phyloP scores from a whole-genome alignment of 164 flowering plant species.

The grape (Vitis vinifera) region DNA sequence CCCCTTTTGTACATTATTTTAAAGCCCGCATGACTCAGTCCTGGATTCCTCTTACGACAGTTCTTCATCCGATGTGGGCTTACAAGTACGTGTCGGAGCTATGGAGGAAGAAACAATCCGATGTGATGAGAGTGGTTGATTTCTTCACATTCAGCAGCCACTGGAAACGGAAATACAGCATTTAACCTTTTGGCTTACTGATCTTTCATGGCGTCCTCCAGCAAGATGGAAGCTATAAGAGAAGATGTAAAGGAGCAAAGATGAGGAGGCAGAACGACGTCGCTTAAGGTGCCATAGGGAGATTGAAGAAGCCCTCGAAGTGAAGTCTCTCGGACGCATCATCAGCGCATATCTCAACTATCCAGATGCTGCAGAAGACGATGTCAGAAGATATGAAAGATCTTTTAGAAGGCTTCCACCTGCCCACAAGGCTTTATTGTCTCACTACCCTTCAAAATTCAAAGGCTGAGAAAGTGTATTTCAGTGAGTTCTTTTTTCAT shows the following conservation, averaged over 20 bases:
- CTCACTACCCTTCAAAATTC: slow-evolving; percentile 69
- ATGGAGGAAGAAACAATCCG: too few species aligned
- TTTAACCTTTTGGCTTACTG: too few species aligned
- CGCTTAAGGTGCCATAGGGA: slow-evolving; percentile 37
- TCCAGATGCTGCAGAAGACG: slow-evolving; percentile 84
- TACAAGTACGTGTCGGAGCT: too few species aligned
- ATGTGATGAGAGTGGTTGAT: too few species aligned
- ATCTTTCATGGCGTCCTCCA: too few species aligned
- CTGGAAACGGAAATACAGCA: too few species aligned
- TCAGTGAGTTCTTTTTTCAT: slow-evolving; percentile 70
- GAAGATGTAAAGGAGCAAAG: not conserved
- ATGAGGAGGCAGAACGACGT: slow-evolving; percentile 24
- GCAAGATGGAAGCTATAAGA: too few species aligned
- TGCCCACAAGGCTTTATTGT: slow-evolving; percentile 74
- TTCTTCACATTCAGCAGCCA: too few species aligned
- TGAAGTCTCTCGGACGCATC: slow-evolving; percentile 82
- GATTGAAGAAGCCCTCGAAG: slow-evolving; percentile 85
- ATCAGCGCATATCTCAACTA: slow-evolving; percentile 94
- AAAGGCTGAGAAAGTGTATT: slow-evolving; percentile 85
- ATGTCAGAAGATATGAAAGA: slow-evolving; percentile 76
- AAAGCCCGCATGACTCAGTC: too few species aligned
- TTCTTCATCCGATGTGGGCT: too few species aligned
- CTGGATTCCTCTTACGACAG: too few species aligned
- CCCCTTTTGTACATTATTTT: too few species aligned
- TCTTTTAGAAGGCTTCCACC: slow-evolving; percentile 71